Evolutionary conservation across 805 yeast genomes (phyloP), one percentile per base, ranked within the genome.

Genomic region (Torulaspora delbrueckii): DNA sequence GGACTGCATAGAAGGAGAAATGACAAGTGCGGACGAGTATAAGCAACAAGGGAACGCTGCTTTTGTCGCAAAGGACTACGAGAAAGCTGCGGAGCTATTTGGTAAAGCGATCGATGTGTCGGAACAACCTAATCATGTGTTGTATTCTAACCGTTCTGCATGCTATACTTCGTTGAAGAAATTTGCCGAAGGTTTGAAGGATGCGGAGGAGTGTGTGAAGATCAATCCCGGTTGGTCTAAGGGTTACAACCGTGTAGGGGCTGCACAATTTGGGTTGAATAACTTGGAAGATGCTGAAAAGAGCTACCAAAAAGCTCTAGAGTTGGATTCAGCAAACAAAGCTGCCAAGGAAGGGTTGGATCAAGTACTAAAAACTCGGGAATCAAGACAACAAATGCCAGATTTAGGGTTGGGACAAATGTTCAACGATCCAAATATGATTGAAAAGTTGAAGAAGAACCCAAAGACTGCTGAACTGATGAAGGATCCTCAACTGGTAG

Each of bases 21-120:
- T 30, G 34, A 19, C 26, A 77, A 76, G 82, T 25, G 82, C 88
- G 37, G 90, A 83, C 51, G 89, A 83, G 65, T 83, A 65, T 62
- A 93, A 93, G 71, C 86, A 95, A 23, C 83, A 87, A 68, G 99
- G 99, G 58, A 93, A 93, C 72, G 84, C 88, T 53, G 93, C 88
- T 36, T 93, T 93, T 64, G 80, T 88, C 19, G 86, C 89, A 43
- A 91, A 93, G 68, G 87, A 91, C 45, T 93, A 79, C 65, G 71
- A 72, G 18, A 75, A 79, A 55, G 98, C 99, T 34, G 79, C 84
- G 47, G 95, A 84, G 28, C 68, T 72, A 43, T 93, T 93, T 70
- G 70, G 91, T 14, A 76, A 86, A 65, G 99, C 97, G 27, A 93
- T 91, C 59, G 95, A 81, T 37, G 87, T 78, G 10, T 81, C 96